Evolutionary conservation across 306 rosid genomes (phyloP).

Genomic region (Fragaria nilgerrensis): DNA sequence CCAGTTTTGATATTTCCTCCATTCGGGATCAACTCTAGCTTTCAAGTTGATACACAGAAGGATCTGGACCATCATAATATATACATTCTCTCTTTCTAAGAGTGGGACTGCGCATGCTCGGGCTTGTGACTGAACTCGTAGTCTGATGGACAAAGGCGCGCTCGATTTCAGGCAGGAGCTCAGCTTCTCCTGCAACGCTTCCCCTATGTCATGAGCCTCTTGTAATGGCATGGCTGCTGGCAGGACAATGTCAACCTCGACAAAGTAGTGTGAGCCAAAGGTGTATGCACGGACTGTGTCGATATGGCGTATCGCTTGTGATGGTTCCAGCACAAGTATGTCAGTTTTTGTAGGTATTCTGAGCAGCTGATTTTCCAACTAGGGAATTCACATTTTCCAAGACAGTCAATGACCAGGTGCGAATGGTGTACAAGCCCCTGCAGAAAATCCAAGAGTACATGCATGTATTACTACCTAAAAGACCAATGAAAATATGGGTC

Average conservation of each 20-base stretch:
- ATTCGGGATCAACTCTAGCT: background rate
- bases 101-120: slow-evolving; percentile 78
- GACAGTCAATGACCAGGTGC: slow-evolving; percentile 95
- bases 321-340: slow-evolving; percentile 98
- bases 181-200: slow-evolving; percentile 88
- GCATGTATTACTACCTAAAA: background rate
- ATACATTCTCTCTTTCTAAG: slow-evolving; percentile 24
- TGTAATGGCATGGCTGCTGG: slow-evolving; percentile 81
- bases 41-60: background rate
- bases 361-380: slow-evolving; percentile 89
- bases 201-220: slow-evolving; percentile 96
- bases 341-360: slow-evolving; percentile 84
- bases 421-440: slow-evolving; percentile 93
- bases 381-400: slow-evolving; percentile 90
- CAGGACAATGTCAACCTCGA: slow-evolving; percentile 92
- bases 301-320: slow-evolving; percentile 78
- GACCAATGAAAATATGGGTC: background rate
- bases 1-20: background rate
- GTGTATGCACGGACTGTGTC: slow-evolving; percentile 94
- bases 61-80: background rate
- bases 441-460: slow-evolving; percentile 19
- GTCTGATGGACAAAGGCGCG: slow-evolving; percentile 96
- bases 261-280: slow-evolving; percentile 93
- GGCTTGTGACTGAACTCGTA: slow-evolving; percentile 93
- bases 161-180: slow-evolving; percentile 81